These are phyloP conservation scores for Trichosanthes cucumerina DNA, from an alignment of 306 rosid genomes.

Conservation along the genomic window DNA sequence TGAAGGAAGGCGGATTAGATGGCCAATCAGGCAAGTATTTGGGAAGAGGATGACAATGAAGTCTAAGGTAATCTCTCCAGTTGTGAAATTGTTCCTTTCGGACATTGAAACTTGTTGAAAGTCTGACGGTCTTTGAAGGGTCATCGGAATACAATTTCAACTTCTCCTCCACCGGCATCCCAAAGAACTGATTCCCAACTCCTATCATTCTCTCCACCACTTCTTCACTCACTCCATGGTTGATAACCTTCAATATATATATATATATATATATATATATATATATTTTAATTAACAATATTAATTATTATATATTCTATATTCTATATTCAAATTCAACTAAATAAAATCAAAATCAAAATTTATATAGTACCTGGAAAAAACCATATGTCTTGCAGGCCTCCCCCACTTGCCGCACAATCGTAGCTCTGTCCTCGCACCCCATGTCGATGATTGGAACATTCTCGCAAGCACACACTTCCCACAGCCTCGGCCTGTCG, in stretches of 20 bases:
- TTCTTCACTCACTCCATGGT: conserved; percentile 58
- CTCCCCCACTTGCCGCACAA: conserved; percentile 31
- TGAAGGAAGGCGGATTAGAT: conserved; percentile 63
- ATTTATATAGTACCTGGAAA: too few relatives aligned
- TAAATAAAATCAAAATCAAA: too few relatives aligned
- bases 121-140: conserved; percentile 63
- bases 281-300: too few relatives aligned
- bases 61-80: conserved; percentile 92
- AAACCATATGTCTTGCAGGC: conserved; percentile 73
- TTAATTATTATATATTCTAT: too few relatives aligned
- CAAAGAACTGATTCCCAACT: conserved; percentile 56
- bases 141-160: conserved; percentile 82
- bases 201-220: conserved; percentile 33
- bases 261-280: too few relatives aligned
- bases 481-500: conserved; percentile 59
- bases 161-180: conserved; percentile 66
- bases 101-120: conserved; percentile 75
- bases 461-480: conserved; percentile 43
- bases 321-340: too few relatives aligned
- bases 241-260: conserved; percentile 55
- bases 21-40: conserved; percentile 75
- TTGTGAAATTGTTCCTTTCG: conserved; percentile 63
- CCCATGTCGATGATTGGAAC: conserved; percentile 72
- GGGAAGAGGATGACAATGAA: conserved; percentile 76
- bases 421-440: conserved; percentile 11